Percentiles rank a stretch among this genome's conserved stretches.
phyloP scores from a whole-genome alignment of 2,329 filamentous ascomycete species.

The Pseudogymnoascus sp. region DNA sequence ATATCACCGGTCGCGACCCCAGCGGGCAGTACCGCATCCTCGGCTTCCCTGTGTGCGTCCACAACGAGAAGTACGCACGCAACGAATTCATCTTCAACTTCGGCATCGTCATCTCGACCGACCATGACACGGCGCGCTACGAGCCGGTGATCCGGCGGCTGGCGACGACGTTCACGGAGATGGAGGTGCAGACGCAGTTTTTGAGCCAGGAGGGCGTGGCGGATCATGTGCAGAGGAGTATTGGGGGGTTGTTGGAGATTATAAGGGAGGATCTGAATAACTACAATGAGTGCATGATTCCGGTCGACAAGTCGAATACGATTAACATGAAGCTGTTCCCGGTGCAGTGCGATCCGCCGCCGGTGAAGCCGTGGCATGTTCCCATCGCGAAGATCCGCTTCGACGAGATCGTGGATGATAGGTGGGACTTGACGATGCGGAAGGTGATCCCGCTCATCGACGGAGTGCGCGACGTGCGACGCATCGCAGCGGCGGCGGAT shows the following conservation, averaged over 20 bases:
- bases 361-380: constrained; percentile 82
- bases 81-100: constrained; percentile 99
- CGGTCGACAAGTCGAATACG: constrained; percentile 82
- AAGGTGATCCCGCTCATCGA: constrained; percentile 82
- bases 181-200: constrained; percentile 88
- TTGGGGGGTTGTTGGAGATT: constrained; percentile 77
- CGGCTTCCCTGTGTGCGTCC: constrained; percentile 83
- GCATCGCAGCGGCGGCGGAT: constrained; percentile 77
- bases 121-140: constrained; percentile 67
- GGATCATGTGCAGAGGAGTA: constrained; percentile 53
- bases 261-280: constrained; percentile 86
- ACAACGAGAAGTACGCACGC: constrained; percentile 72
- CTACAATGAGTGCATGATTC: constrained; percentile 98
- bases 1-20: constrained; percentile 70
- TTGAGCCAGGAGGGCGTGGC: constrained; percentile 46
- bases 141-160: constrained; percentile 81
- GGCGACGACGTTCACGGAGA: constrained; percentile 74
- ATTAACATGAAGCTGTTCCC: constrained; percentile 96
- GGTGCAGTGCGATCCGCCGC: constrained; percentile 66
- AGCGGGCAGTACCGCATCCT: constrained; percentile 68
- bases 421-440: constrained; percentile 70
- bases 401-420: constrained; percentile 54
- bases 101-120: constrained; percentile 68
- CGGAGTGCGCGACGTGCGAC: constrained; percentile 80
- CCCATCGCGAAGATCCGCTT: constrained; percentile 68